Base-by-base conservation (phyloP, 108 stramenopile species). In the Conticribra weissflogii region DNA sequence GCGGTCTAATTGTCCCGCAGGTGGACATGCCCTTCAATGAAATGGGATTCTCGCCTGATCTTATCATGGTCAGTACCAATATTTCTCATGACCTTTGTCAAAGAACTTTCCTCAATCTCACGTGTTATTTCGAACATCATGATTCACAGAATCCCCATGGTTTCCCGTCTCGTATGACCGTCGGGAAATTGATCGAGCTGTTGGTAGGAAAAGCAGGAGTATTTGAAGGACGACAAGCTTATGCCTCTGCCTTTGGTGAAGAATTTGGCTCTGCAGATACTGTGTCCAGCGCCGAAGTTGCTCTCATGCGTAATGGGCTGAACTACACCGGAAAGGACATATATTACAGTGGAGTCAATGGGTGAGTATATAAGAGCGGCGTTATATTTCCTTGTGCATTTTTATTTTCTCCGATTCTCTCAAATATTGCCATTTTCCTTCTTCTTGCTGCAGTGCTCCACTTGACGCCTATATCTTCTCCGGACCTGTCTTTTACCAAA, bases 81-180 rank as follows among this genome's bases (percentile, higher is more conserved):
- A n/a, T n/a, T n/a, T n/a, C n/a, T n/a, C n/a, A n/a, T n/a, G n/a
- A n/a, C n/a, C n/a, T n/a, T n/a, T n/a, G n/a, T n/a, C n/a, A n/a
- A n/a, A n/a, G n/a, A n/a, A n/a, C n/a, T n/a, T n/a, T n/a, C n/a
- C n/a, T n/a, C n/a, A n/a, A n/a, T n/a, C n/a, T n/a, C n/a, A n/a
- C n/a, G n/a, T n/a, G n/a, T n/a, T n/a, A n/a, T n/a, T n/a, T n/a
- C n/a, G n/a, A n/a, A n/a, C n/a, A n/a, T n/a, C n/a, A n/a, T 55
- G 3, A 24, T 66, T 18, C n/a, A 23, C 32, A 61, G 59, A 99
- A 99, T 66, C 99, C 99, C 25, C 99, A 99, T 82, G 99, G 98
- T 25, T 98, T 99, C 65, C 99, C 99, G 18, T 92, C 89, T 28
- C 95, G 99, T 34, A 99, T 99, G 99, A 99, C 99, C 16, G 98